Percentiles rank a stretch among this genome's conserved stretches.
These are phyloP conservation scores for Ambrosia trifida DNA, from an alignment of 129 eudicot genomes.

Conservation along the genomic window DNA sequence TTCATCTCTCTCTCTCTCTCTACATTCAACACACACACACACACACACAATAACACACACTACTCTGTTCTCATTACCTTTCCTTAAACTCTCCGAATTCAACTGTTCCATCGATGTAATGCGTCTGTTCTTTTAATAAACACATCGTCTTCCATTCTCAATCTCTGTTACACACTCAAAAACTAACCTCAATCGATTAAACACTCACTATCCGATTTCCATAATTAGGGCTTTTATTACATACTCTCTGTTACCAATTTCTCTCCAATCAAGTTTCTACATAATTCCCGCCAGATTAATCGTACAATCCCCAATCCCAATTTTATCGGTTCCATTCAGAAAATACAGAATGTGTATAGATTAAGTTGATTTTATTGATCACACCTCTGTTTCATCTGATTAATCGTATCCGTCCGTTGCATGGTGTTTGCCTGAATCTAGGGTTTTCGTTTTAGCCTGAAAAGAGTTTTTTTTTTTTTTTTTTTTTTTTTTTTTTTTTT, in stretches of 20 bases:
- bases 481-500: background rate
- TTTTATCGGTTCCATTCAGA: slow-evolving; percentile 9
- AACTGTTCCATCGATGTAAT: background rate
- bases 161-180: background rate
- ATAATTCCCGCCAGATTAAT: background rate
- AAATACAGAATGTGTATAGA: background rate
- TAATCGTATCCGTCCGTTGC: background rate
- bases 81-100: background rate
- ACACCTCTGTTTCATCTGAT: background rate
- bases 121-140: background rate
- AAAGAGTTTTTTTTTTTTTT: background rate
- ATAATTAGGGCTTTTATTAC: slow-evolving; percentile 24
- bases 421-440: slow-evolving; percentile 19
- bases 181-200: slow-evolving; percentile 8
- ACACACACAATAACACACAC: background rate
- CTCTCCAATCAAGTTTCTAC: slow-evolving; percentile 1
- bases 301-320: background rate
- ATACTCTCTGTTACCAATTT: slow-evolving; percentile 5
- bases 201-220: slow-evolving; percentile 12
- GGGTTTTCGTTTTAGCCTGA: slow-evolving; percentile 36
- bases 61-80: background rate
- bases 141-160: background rate
- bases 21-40: background rate
- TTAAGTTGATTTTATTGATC: background rate
- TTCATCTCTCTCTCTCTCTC: slow-evolving; percentile 6